A percentile compares a stretch with the other conserved stretches of the same genome.
These are phyloP conservation scores for Cercospora canescens DNA, from an alignment of 2,329 filamentous ascomycete genomes.

Conservation along the genomic window DNA sequence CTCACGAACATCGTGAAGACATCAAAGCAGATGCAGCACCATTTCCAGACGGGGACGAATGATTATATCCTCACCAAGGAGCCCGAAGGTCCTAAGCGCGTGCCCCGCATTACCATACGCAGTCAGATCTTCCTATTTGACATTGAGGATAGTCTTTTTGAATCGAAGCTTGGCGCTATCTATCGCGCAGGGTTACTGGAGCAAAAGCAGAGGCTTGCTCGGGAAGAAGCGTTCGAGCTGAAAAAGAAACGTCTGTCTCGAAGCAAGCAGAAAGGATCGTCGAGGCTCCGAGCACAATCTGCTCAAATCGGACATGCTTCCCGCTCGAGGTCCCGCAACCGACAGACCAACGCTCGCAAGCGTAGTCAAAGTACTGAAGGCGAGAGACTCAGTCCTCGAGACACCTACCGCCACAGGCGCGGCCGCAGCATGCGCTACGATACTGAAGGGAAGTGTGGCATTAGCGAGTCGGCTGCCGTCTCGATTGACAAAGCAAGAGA, in stretches of 20 bases:
- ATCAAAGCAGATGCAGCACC: slow-evolving; percentile 85
- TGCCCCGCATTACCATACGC: slow-evolving; percentile 82
- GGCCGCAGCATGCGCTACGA: slow-evolving; percentile 65
- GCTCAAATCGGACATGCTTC: slow-evolving; percentile 40
- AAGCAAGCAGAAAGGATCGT: slow-evolving; percentile 49
- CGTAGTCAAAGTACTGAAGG: slow-evolving; percentile 41
- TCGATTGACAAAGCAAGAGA: slow-evolving; percentile 74
- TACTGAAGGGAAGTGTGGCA: slow-evolving; percentile 70
- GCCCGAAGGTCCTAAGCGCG: slow-evolving; percentile 79
- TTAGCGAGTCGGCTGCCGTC: slow-evolving; percentile 72
- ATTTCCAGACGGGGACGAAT: slow-evolving; percentile 82
- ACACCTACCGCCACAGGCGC: slow-evolving; percentile 30
- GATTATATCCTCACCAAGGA: slow-evolving; percentile 85
- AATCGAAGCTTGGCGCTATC: slow-evolving; percentile 95
- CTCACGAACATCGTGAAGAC: slow-evolving; percentile 85
- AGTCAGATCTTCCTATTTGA: slow-evolving; percentile 84
- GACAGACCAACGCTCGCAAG: slow-evolving; percentile 31
- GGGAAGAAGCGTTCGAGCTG: slow-evolving; percentile 84
- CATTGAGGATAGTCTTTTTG: slow-evolving; percentile 92
- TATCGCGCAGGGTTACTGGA: slow-evolving; percentile 87
- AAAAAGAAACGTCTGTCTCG: slow-evolving; percentile 86
- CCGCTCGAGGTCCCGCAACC: slow-evolving; percentile 34
- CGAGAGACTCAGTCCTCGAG: slow-evolving; percentile 24
- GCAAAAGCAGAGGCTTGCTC: slow-evolving; percentile 83
- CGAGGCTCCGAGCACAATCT: slow-evolving; percentile 56